A percentile compares a stretch with the other conserved stretches of the same genome.
Evolutionary conservation across 2,329 filamentous ascomycete species (phyloP).

Genomic region (Lecanoromycetidae sp.): DNA sequence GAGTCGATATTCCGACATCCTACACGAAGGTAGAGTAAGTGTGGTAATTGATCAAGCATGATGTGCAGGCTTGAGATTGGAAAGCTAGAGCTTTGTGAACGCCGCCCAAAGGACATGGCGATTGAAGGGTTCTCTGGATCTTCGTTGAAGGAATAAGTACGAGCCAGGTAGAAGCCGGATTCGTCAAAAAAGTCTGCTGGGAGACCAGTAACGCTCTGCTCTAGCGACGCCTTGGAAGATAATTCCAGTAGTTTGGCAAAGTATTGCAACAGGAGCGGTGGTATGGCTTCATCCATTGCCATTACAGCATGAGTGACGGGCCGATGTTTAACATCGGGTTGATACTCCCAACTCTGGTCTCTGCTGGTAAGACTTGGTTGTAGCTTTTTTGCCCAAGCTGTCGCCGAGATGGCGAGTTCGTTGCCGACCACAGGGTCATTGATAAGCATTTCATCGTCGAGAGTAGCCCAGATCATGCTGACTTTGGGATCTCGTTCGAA

Average conservation of each 20-base stretch:
- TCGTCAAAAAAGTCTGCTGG: conserved; percentile 9
- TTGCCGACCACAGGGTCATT: background rate
- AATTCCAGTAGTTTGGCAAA: conserved; percentile 5
- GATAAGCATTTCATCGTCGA: background rate
- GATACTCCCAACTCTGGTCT: background rate
- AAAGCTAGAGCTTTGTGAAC: background rate
- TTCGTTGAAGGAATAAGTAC: conserved; percentile 13
- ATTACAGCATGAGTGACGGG: conserved; percentile 14
- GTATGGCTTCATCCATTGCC: conserved; percentile 13
- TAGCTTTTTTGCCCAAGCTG: conserved; percentile 5
- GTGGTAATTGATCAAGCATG: conserved; percentile 12
- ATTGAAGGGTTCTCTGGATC: conserved; percentile 8
- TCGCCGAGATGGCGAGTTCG: background rate
- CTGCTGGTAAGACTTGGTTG: background rate
- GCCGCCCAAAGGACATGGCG: conserved; percentile 3
- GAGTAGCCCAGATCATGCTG: background rate
- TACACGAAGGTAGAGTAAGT: conserved; percentile 13
- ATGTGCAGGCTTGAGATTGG: background rate
- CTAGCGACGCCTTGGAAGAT: conserved; percentile 4
- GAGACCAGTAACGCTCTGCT: conserved; percentile 11
- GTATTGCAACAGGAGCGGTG: conserved; percentile 8
- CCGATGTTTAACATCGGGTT: background rate
- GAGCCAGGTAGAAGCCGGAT: conserved; percentile 2
- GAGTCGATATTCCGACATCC: conserved; percentile 14
- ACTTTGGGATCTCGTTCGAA: conserved; percentile 9